Evolutionary conservation across 805 yeast species (phyloP).

Genomic region (Debaryomyces tyrocola): DNA sequence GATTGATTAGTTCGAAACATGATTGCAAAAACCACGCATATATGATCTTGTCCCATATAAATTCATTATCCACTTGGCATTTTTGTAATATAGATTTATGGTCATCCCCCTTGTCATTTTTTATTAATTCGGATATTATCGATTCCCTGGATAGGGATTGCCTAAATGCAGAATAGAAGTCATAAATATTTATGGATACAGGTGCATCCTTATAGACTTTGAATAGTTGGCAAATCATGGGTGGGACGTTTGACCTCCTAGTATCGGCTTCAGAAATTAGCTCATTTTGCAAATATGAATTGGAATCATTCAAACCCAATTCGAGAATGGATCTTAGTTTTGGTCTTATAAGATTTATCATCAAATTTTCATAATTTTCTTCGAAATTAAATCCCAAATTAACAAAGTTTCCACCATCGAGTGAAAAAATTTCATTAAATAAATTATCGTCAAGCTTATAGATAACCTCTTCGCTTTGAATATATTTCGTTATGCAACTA

Average conservation of each 20-base stretch:
- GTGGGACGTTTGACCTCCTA: constrained; percentile 21
- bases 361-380: constrained; percentile 39
- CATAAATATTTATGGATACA: constrained; percentile 62
- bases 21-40: constrained; percentile 76
- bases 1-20: constrained; percentile 63
- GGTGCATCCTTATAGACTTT: constrained; percentile 79
- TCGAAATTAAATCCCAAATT: constrained; percentile 18
- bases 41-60: constrained; percentile 60
- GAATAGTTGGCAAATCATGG: constrained; percentile 58
- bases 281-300: constrained; percentile 18
- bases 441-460: constrained; percentile 20
- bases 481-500: background rate
- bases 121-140: constrained; percentile 17
- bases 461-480: background rate
- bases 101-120: constrained; percentile 1
- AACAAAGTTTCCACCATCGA: constrained; percentile 22
- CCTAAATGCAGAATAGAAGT: constrained; percentile 63
- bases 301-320: constrained; percentile 29
- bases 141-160: constrained; percentile 38
- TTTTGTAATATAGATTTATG: background rate
- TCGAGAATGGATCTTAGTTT: constrained; percentile 32
- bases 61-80: constrained; percentile 20
- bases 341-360: constrained; percentile 40
- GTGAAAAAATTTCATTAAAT: constrained; percentile 33
- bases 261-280: constrained; percentile 8